A percentile compares a stretch with the other conserved stretches of the same genome.
Conservation (phyloP, 2,329 filamentous ascomycete genomes). For the Hypoxylon sp. region DNA sequence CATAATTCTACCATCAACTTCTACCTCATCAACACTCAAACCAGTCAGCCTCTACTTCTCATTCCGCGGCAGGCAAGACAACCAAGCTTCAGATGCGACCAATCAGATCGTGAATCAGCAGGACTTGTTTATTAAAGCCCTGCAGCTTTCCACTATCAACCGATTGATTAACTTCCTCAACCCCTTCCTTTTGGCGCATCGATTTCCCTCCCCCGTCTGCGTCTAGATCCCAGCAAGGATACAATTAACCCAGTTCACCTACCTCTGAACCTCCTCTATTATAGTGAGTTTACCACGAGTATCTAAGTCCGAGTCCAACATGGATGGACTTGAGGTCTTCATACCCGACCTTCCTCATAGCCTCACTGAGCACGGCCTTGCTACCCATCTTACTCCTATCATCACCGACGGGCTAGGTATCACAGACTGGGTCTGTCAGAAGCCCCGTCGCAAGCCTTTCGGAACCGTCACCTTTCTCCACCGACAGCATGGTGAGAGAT, state of each 20-base stretch:
- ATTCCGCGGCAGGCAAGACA: neutral
- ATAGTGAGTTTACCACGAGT: neutral
- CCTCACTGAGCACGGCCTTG: slow-evolving; percentile 58
- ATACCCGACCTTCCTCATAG: slow-evolving; percentile 61
- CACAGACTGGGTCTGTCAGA: slow-evolving; percentile 61
- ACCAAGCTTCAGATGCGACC: neutral
- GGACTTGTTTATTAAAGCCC: neutral
- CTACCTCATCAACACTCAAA: neutral
- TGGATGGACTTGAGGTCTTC: slow-evolving; percentile 61
- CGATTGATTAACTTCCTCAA: slow-evolving; percentile 9
- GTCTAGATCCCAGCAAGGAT: neutral
- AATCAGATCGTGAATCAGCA: neutral
- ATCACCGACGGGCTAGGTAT: slow-evolving; percentile 60
- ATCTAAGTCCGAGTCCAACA: slow-evolving; percentile 21
- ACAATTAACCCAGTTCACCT: neutral
- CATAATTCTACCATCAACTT: neutral
- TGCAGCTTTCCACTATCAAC: slow-evolving; percentile 8
- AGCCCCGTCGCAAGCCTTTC: slow-evolving; percentile 54
- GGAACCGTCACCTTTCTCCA: slow-evolving; percentile 63
- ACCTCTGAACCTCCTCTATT: neutral
- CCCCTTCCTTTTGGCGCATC: neutral
- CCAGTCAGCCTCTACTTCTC: neutral
- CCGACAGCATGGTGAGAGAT: slow-evolving; percentile 58
- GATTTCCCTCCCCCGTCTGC: neutral
- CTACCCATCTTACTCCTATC: slow-evolving; percentile 57